phyloP scores from a whole-genome alignment of 31 red algal species.

The Endocladia muricata region DNA sequence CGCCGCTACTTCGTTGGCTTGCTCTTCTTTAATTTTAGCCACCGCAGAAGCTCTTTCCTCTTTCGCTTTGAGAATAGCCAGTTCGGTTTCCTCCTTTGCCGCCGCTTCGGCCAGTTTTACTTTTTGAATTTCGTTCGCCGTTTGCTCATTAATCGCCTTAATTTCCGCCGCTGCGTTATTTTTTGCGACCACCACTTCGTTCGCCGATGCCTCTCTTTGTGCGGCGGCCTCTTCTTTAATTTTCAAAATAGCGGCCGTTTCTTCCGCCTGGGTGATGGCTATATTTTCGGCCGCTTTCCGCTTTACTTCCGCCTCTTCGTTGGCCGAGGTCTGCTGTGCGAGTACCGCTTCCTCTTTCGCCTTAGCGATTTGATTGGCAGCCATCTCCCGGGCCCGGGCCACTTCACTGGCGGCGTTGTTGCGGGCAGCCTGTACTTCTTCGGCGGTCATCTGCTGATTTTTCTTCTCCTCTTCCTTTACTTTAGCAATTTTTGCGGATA shows the following conservation, averaged over 20 bases:
- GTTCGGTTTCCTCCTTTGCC: background rate
- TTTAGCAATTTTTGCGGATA: background rate
- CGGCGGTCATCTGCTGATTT: background rate
- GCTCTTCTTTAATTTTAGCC: background rate
- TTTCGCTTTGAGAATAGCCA: constrained; percentile 2
- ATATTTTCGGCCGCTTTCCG: background rate
- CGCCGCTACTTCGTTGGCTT: background rate
- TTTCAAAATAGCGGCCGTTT: background rate
- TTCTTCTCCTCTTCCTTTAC: background rate
- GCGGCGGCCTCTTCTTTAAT: background rate
- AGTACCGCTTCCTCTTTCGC: background rate
- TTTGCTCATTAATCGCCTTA: background rate
- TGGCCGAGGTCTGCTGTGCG: background rate
- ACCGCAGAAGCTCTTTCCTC: background rate
- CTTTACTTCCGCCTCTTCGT: background rate
- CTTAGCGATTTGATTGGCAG: background rate
- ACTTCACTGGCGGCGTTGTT: background rate
- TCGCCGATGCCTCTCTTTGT: background rate
- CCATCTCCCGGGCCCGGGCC: background rate
- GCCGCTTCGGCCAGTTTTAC: background rate
- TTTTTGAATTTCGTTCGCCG: background rate
- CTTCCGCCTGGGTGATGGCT: background rate
- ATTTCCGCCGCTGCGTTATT: background rate
- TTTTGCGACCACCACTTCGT: background rate
- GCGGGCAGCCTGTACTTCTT: background rate